phyloP scores from a whole-genome alignment of 1,284 basidiomycete genomes.

The Gymnopus androsaceus region DNA sequence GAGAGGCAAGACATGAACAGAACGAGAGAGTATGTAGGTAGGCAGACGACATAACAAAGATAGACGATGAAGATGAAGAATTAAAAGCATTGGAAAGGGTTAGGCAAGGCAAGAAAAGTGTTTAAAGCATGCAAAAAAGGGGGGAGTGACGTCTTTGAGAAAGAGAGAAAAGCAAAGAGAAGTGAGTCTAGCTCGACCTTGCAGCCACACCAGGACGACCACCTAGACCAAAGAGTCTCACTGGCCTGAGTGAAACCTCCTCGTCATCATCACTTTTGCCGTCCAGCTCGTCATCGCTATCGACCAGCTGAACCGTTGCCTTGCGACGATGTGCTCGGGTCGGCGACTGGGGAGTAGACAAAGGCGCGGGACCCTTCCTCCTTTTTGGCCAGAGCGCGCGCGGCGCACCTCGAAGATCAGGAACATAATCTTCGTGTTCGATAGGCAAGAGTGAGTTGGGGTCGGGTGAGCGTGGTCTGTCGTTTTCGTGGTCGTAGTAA shows the following conservation, averaged over 20 bases:
- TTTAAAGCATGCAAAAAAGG: neutral
- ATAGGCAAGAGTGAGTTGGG: conserved; percentile 46
- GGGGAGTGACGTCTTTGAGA: neutral
- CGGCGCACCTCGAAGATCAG: conserved; percentile 31
- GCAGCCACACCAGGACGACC: neutral
- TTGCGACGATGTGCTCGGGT: conserved; percentile 2
- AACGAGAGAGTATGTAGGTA: neutral
- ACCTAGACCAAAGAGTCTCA: conserved; percentile 7
- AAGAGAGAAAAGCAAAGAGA: neutral
- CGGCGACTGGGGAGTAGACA: conserved; percentile 3
- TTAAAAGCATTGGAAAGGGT: neutral
- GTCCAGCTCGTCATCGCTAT: conserved; percentile 15
- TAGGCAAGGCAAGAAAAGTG: neutral
- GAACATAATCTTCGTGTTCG: conserved; percentile 54
- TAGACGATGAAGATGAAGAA: neutral
- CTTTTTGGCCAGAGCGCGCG: conserved; percentile 15
- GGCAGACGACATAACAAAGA: neutral
- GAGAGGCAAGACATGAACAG: neutral
- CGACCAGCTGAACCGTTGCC: neutral
- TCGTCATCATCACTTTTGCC: neutral
- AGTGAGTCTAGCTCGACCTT: neutral
- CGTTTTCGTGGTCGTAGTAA: conserved; percentile 42
- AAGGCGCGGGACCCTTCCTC: neutral
- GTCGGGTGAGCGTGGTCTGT: conserved; percentile 40
- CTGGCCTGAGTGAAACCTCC: conserved; percentile 2